These are phyloP conservation scores for Pseudomonodictys pantanalensis DNA, from an alignment of 495 filamentous ascomycete species.

Conservation along the genomic window DNA sequence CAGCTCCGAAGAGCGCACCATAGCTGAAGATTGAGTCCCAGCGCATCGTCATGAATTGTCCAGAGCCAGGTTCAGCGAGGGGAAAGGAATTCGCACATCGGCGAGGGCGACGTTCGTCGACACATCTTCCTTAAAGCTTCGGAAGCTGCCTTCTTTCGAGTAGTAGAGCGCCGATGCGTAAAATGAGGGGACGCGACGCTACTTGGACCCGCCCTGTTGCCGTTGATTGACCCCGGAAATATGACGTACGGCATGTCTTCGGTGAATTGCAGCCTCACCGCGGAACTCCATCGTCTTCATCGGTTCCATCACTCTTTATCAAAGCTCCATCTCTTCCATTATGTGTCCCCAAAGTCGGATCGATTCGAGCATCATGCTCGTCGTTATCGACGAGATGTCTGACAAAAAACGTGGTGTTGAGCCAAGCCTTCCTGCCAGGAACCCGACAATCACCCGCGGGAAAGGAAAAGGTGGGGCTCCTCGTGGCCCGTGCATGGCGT, in stretches of 20 bases:
- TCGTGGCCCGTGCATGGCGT: background rate
- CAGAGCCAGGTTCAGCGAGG: background rate
- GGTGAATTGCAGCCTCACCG: too few relatives aligned
- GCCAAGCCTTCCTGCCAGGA: background rate
- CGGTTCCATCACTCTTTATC: too few relatives aligned
- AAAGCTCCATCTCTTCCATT: too few relatives aligned
- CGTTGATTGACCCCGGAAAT: too few relatives aligned
- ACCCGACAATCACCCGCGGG: background rate
- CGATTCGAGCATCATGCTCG: background rate
- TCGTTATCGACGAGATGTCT: background rate
- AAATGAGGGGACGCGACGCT: too few relatives aligned
- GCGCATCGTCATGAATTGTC: conserved; percentile 12
- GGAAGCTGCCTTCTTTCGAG: too few relatives aligned
- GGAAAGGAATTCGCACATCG: background rate
- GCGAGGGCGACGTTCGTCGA: background rate
- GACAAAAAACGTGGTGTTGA: background rate
- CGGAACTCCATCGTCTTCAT: too few relatives aligned
- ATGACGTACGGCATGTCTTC: too few relatives aligned
- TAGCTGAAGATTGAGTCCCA: background rate
- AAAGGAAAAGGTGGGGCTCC: background rate
- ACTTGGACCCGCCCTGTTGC: too few relatives aligned
- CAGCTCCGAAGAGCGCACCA: conserved; percentile 12
- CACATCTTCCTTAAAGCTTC: too few relatives aligned
- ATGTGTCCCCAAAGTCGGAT: too few relatives aligned
- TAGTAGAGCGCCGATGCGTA: too few relatives aligned